These are phyloP conservation scores for Mortierella hygrophila DNA, from an alignment of 192 early-diverging fungal genomes.

Conservation along the genomic window DNA sequence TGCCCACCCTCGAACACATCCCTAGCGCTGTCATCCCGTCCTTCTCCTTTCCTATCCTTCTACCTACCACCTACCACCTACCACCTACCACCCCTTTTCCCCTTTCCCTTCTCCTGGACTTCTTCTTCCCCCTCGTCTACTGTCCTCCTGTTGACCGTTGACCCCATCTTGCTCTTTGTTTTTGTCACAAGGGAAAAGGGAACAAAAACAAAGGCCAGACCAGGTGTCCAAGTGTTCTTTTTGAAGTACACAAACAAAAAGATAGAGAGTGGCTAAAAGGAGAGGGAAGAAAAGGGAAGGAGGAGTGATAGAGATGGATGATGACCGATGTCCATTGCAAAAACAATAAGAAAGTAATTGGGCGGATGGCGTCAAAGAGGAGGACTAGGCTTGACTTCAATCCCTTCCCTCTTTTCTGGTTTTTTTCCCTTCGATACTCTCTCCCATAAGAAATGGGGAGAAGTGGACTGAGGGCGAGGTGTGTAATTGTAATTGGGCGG, in stretches of 20 bases:
- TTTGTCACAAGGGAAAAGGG: conserved; percentile 4
- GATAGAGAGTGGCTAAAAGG: background rate
- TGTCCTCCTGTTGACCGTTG: conserved; percentile 4
- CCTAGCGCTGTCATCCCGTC: background rate
- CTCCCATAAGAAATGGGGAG: too few species aligned
- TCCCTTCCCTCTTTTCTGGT: too few species aligned
- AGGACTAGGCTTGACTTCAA: too few species aligned
- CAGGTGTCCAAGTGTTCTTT: background rate
- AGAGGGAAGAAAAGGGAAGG: background rate
- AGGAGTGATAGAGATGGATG: too few species aligned
- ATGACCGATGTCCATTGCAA: too few species aligned
- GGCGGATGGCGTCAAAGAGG: too few species aligned
- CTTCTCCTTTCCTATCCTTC: background rate
- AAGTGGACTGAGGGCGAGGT: too few species aligned
- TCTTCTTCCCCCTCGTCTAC: background rate
- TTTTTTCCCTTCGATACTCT: too few species aligned
- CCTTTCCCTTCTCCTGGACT: background rate
- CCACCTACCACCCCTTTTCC: background rate
- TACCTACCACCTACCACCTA: background rate
- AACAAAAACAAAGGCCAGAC: background rate
- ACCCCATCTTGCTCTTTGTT: background rate
- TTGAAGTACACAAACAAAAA: background rate
- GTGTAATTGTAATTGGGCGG: too few species aligned
- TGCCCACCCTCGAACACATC: background rate
- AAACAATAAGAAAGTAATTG: too few species aligned